Percentiles rank a stretch among this genome's conserved stretches.
Conservation (phyloP, 2,329 filamentous ascomycete genomes). For the Monosporascus ibericus region DNA sequence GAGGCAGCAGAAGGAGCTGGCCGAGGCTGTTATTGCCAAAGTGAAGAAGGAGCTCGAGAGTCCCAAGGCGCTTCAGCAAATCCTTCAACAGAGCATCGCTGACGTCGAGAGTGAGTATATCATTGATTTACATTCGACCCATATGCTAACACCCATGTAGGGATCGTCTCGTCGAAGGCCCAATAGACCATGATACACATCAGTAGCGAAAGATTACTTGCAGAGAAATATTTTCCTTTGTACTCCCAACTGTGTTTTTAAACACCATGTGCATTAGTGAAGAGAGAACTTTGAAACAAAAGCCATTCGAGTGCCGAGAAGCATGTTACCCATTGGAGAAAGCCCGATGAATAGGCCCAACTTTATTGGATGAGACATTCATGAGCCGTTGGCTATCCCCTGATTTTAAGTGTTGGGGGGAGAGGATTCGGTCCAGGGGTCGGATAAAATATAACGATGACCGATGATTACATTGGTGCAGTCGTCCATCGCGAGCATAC, state of each 20-base stretch:
- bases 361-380: no score
- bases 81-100: constrained; percentile 90
- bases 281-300: constrained; percentile 26
- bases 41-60: constrained; percentile 98
- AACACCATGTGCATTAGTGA: constrained; percentile 57
- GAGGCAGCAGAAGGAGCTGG: constrained; percentile 94
- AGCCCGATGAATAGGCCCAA: no score
- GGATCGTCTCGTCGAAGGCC: constrained; percentile 57
- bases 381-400: no score
- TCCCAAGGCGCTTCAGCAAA: constrained; percentile 95
- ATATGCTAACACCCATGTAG: constrained; percentile 37
- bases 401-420: no score
- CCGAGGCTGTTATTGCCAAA: constrained; percentile 89
- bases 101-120: constrained; percentile 81
- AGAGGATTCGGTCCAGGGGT: no score
- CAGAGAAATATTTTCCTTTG: constrained; percentile 42
- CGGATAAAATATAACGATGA: no score
- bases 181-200: constrained; percentile 46
- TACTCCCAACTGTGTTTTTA: constrained; percentile 46
- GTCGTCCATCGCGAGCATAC: no score
- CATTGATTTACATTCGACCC: neutral
- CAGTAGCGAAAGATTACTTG: constrained; percentile 11
- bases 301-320: neutral
- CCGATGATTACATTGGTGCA: no score
- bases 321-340: neutral